Evolutionary conservation across 352 stramenopile genomes (phyloP), one percentile per base, ranked within the genome.

Genomic region (Globisporangium canariense): DNA sequence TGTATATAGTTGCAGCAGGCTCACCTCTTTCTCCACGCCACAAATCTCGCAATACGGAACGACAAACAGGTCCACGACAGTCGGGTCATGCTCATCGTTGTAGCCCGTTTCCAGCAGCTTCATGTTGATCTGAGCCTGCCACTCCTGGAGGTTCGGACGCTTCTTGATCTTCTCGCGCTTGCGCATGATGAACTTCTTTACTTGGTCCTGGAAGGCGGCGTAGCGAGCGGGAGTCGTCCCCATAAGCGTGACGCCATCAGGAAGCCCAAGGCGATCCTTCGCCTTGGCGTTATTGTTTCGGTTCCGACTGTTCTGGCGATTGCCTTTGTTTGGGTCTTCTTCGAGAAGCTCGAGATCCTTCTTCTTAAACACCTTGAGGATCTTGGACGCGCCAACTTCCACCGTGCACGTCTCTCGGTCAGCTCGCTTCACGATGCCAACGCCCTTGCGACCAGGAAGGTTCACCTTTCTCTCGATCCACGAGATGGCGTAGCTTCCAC

Each of bases 381-480:
- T 72, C 30, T 91, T 91, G 0, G 82, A 89, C 2, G 71, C 61
- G 8, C 79, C 76, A 18, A 96, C 75, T 61, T 94, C 88, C 16
- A 96, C 88, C 7, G 82, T 96, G 57, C 88, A 96, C 1, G 81
- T 94, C 45, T 96, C 88, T 18, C 88, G 78, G 66, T 96, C 88
- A 5, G 85, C 88, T 54, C 83, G 84, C 60, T 94, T 96, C 1
- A 96, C 88, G 41, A 93, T 79, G 4, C 88, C 88, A 14, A 79
- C 76, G 4, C 83, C 84, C 62, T 91, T 89, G 36, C 86, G 83
- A 45, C 87, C 82, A 32, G 88, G 88, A 18, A 96, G 58, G 46
- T 78, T 79, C n/a, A 96, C 88, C 49, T 91, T 92, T 50, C 85
- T 84, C 50, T 89, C 86, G 22, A 96, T 94, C 88, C 88, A 96